These are phyloP conservation scores for Wickerhamiella brachini DNA, from an alignment of 805 yeast genomes.

Conservation along the genomic window DNA sequence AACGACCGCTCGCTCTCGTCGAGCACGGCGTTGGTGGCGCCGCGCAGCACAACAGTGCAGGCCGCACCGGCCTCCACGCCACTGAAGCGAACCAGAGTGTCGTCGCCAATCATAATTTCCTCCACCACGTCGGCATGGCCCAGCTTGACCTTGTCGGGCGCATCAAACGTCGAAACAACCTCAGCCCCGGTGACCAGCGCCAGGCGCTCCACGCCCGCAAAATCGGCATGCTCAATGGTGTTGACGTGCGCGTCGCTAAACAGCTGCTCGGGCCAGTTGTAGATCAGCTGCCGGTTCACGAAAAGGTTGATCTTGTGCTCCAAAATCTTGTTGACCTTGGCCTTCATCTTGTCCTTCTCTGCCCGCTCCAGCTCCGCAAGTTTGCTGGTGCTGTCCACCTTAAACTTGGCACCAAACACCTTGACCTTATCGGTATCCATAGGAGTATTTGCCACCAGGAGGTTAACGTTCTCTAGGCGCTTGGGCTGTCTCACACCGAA, in stretches of 20 bases:
- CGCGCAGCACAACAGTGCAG: constrained; percentile 88
- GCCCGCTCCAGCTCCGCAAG: constrained; percentile 90
- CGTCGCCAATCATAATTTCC: constrained; percentile 89
- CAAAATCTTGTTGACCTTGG: constrained; percentile 77
- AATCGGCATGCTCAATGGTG: constrained; percentile 95
- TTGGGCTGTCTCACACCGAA: constrained; percentile 94
- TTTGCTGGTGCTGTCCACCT: constrained; percentile 88
- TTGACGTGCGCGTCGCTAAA: constrained; percentile 78
- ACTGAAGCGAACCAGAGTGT: constrained; percentile 76
- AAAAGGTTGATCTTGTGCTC: constrained; percentile 79
- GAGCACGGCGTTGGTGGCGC: constrained; percentile 92
- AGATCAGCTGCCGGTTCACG: constrained; percentile 90
- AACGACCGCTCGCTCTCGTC: constrained; percentile 95
- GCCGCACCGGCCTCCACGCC: constrained; percentile 95
- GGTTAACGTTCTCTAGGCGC: constrained; percentile 64
- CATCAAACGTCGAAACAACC: constrained; percentile 91
- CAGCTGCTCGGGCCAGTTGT: constrained; percentile 95
- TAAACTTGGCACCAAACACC: constrained; percentile 93
- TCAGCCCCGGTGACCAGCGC: constrained; percentile 97
- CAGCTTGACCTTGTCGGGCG: constrained; percentile 70
- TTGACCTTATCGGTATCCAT: constrained; percentile 93
- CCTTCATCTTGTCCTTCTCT: constrained; percentile 85
- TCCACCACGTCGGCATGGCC: constrained; percentile 86
- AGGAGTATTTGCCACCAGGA: constrained; percentile 88
- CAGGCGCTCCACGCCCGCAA: constrained; percentile 92